Evolutionary conservation across 345 rosid species (phyloP), one percentile per base, ranked within the genome.

Genomic region (Limnanthes douglasii): DNA sequence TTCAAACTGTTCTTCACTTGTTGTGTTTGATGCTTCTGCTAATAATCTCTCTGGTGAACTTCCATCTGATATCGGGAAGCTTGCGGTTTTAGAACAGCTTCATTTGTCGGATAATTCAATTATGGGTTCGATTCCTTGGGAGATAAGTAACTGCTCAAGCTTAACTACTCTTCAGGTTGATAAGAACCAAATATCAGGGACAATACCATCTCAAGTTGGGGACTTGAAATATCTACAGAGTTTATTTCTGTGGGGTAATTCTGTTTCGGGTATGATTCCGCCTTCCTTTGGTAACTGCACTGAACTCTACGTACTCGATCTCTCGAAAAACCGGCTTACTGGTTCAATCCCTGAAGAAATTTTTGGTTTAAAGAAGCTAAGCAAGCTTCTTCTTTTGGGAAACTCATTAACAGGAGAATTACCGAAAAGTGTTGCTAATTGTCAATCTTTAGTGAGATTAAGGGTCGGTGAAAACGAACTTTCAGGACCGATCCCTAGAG

Each of bases 371-470:
- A 70, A 68, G 73, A 70, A 74, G 60, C 65, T 88, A 21, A 88
- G 97, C 73, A 88, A 88, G 66, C 97, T 83, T 60, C 68, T 88
- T 21, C 86, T 88, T 31, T 61, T 88, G 0, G 95, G 97, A n/a
- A 88, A 88, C 50, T 74, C 95, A 4, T 63, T 88, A 34, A 59
- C 93, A 0, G 86, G 95, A 25, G 72, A 37, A 25, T 50, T 88
- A 43, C 66, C 86, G 1, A 46, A 45, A 28, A 70, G 73, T 36
- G 72, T 83, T 26, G 66, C 81, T 0, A 69, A 72, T 35, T 88
- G 95, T 31, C 72, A 70, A 57, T 83, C 95, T 11, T 53, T 88
- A 11, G 94, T 83, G 51, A 69, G 97, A 46, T 53, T 88, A 56
- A 69, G 97, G 54, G 79, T 88, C 2, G 92, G 97, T 30, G 97